A percentile compares a stretch with the other conserved stretches of the same genome.
Evolutionary conservation across 169 alveolate species (phyloP).

Genomic region (Fabrea salina): DNA sequence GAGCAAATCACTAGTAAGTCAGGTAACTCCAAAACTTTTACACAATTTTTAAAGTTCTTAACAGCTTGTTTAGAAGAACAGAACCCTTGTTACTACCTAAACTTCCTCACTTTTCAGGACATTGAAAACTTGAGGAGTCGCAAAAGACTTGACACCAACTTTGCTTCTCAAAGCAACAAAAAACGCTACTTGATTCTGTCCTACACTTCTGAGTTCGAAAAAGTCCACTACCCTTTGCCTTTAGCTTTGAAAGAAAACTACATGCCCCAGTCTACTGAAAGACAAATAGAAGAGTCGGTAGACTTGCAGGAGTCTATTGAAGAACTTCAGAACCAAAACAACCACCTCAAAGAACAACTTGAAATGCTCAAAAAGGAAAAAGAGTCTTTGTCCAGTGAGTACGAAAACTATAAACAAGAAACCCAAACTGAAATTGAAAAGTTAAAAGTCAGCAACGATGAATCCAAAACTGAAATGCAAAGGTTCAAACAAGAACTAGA

Average conservation of each 20-base stretch:
- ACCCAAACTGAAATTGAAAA: too few relatives aligned
- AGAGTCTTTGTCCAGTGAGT: too few relatives aligned
- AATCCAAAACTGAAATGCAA: too few relatives aligned
- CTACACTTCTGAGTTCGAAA: slow-evolving; percentile 48
- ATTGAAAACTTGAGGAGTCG: slow-evolving; percentile 36
- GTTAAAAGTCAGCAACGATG: too few relatives aligned
- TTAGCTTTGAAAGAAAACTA: slow-evolving; percentile 44
- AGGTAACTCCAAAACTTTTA: slow-evolving; percentile 52
- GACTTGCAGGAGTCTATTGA: too few relatives aligned
- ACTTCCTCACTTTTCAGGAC: slow-evolving; percentile 48
- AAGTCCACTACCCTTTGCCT: slow-evolving; percentile 66
- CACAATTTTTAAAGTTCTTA: slow-evolving; percentile 47
- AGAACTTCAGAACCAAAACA: too few relatives aligned
- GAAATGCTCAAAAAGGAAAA: not conserved
- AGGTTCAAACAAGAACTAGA: slow-evolving; percentile 9
- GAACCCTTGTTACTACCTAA: slow-evolving; percentile 37
- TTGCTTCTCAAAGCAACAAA: not conserved
- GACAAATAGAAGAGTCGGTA: not conserved
- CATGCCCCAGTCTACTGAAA: not conserved
- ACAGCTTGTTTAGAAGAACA: slow-evolving; percentile 30
- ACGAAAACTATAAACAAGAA: too few relatives aligned
- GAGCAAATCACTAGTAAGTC: slow-evolving; percentile 56
- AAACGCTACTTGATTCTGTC: slow-evolving; percentile 58
- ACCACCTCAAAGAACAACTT: not conserved
- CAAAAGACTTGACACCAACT: slow-evolving; percentile 2